Evolutionary conservation across 495 filamentous ascomycete species (phyloP), one percentile per base, ranked within the genome.

Genomic region (Penicillium steckii): DNA sequence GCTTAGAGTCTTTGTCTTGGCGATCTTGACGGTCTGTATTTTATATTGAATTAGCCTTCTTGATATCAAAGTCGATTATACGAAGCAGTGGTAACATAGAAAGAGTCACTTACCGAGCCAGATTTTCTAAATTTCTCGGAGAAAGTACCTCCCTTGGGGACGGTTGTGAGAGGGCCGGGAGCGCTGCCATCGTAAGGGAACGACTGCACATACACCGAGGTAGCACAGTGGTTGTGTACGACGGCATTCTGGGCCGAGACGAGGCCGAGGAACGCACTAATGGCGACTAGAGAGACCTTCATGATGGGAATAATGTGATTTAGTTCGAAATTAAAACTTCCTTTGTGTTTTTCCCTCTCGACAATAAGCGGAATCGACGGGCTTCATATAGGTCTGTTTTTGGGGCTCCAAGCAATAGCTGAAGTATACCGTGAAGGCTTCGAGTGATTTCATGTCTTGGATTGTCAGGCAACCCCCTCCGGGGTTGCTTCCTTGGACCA

Each of bases 101-200:
- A 10, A 24, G n/a, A 53, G 27, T 56, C 50, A 61, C 64, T 6
- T 60, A 67, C 64, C 48, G 61, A 67, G 42, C 64, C 61, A 52
- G 64, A 55, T 48, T 38, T 7, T 53, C 46, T 54, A 23, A 66
- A 66, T 37, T 55, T 48, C 46, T 66, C 61, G 19, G 64, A 59
- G 56, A 66, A 66, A 21, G 52, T 59, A 27, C 37, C 48, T 17
- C 61, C 64, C n/a, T 55, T 48, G 1, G 58, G n/a, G 47, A 67
- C 40, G 21, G 64, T 60, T 30, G 57, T 67, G 26, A 67, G 64
- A 48, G 64, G 55, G 18, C 61, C 64, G 2, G 61, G 46, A 22
- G 55, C 64, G 37, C 64, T 62, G 45, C 64, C 64, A 57, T 62
- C 64, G 35, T 56, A 62, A 29, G 64, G 64, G 58, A 62, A 60